Evolutionary conservation across 2,329 filamentous ascomycete species (phyloP), one percentile per base, ranked within the genome.

Genomic region (Elsinoe fawcettii): DNA sequence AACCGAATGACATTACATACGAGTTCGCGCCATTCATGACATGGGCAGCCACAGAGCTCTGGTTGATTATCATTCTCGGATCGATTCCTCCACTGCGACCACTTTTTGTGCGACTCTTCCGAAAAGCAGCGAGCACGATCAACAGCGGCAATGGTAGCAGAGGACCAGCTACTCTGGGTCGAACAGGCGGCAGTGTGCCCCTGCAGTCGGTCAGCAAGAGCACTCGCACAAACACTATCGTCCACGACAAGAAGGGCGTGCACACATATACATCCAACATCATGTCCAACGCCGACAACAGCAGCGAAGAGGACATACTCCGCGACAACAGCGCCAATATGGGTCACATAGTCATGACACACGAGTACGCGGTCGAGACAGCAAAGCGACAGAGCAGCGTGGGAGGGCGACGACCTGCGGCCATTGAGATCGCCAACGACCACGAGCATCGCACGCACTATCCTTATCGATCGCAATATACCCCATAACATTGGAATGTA

Each of bases 61-160:
- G 57, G 57, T 12, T 58, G 12, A 55, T 58, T 22, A 55, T 58
- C 51, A 55, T 58, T 23, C 49, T 58, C 23, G 57, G 57, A 16
- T 55, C 49, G 14, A 55, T 58, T 5, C 57, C 57, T 23, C 57
- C 57, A 9, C 14, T 58, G 2, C 57, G 51, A 23, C 57, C 57
- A 55, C 41, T 58, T 2, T 58, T 58, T 37, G 14, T 55, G 8
- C 36, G 53, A 36, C 39, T 43, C n/a, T 55, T 55, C 53, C 36
- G 53, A 7, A 55, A 53, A 25, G 49, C 49, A 5, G 49, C 49
- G 14, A 53, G 49, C 49, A 53, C 49, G 3, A 30, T 53, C 18
- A 34, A 20, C 16, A 53, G 49, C 22, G 49, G 20, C 16, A 37
- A 36, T 16, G 49, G 25, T 30, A 53, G 49, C 32, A 16, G 49